Evolutionary conservation across 2,329 filamentous ascomycete species (phyloP), one percentile per base, ranked within the genome.

Genomic region (Penicillium sp.): DNA sequence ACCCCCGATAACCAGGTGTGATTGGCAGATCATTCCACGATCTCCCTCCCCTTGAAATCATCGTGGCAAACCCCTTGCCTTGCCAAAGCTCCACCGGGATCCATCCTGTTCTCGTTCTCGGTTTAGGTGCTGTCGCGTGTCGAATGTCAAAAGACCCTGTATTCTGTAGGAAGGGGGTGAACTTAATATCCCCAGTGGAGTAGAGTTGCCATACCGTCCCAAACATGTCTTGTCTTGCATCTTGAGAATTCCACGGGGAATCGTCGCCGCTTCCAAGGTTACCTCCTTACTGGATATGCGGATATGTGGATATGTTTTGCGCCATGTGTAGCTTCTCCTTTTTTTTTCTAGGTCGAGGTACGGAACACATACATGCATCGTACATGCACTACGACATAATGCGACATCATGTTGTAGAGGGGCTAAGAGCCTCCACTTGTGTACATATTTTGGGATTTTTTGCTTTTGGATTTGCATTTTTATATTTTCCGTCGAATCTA

Each of bases 1-100:
- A 6, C 8, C 45, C 19, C 46, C 25, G 11, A 50, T 31, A 23
- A 16, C 33, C 29, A 49, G n/a, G 13, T 29, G n/a, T 55, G 53
- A 62, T 57, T 57, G 55, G 60, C 31, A 48, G 56, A 60, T 64
- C 63, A 65, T 65, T 64, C 62, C 58, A 60, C 60, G 60, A 59
- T 60, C 21, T 44, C 21, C 49, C 27, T 34, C 53, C 43, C 46
- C 47, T 53, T 36, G 16, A 6, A 44, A n/a, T 44, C 47, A 44
- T 59, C 57, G 48, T 55, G 50, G 53, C 31, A 29, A 16, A 45
- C 41, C 53, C 52, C 56, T 58, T 55, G 31, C 38, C 52, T 40
- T 40, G 4, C 23, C 3, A 29, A 34, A 52, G n/a, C 50, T 27
- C 41, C 39, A 33, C 39, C n/a, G 4, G 21, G 33, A 19, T 33